phyloP scores from a whole-genome alignment of 2,329 filamentous ascomycete species.

The Colletotrichum lindemuthianum region DNA sequence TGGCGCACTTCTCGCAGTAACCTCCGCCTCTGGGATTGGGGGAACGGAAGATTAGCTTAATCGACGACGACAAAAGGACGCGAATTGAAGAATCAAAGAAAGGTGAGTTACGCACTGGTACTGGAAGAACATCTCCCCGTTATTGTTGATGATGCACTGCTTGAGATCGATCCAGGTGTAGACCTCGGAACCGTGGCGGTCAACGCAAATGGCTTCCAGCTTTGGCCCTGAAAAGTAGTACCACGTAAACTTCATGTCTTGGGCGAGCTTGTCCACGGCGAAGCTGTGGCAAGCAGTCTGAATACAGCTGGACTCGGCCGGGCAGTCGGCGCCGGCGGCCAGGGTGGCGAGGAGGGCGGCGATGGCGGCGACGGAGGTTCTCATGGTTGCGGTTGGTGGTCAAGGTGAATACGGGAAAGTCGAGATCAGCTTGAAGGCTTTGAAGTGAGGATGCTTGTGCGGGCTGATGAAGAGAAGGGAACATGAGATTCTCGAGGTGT shows the following conservation, averaged over 20 bases:
- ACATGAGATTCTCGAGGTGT: neutral
- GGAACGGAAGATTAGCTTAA: neutral
- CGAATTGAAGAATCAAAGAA: neutral
- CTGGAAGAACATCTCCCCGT: neutral
- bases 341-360: neutral
- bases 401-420: neutral
- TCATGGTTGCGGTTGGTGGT: neutral
- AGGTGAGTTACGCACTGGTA: neutral
- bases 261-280: neutral
- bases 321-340: neutral
- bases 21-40: neutral
- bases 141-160: neutral
- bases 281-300: constrained; percentile 12
- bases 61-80: too few relatives aligned
- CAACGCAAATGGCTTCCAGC: constrained; percentile 13
- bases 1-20: neutral
- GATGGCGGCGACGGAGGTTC: neutral
- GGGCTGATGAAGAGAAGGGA: neutral
- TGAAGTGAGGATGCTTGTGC: neutral
- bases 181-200: constrained; percentile 2
- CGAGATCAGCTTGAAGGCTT: neutral
- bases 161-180: constrained; percentile 6
- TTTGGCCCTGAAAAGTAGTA: too few relatives aligned
- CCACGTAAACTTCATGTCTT: too few relatives aligned
- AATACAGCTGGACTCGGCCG: constrained; percentile 8